Evolutionary conservation across 1,284 basidiomycete species (phyloP).

Genomic region (Tilletiaria anomala): DNA sequence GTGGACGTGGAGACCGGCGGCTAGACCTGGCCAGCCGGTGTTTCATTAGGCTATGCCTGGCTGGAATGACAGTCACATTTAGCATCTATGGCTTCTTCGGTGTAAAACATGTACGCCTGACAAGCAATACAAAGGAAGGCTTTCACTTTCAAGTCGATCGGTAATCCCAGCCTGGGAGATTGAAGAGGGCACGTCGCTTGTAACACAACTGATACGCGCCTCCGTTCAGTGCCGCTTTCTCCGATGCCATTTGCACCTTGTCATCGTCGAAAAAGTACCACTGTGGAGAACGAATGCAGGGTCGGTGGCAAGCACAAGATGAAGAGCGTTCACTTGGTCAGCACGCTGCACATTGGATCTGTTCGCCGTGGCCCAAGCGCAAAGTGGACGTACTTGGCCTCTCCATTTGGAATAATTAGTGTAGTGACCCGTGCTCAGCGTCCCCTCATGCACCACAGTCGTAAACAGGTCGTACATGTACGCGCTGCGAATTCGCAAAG

Average conservation of each 20-base stretch:
- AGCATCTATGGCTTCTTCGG: too few relatives aligned
- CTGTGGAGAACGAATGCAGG: constrained; percentile 43
- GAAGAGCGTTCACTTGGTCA: background rate
- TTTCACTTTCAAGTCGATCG: too few relatives aligned
- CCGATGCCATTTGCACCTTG: constrained; percentile 45
- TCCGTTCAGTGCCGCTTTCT: constrained; percentile 15
- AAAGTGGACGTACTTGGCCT: constrained; percentile 50
- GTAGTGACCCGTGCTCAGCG: constrained; percentile 83
- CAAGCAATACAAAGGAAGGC: too few relatives aligned
- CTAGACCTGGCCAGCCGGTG: too few relatives aligned
- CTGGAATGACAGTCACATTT: too few relatives aligned
- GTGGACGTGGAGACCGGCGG: too few relatives aligned
- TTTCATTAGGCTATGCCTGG: too few relatives aligned
- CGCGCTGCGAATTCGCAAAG: constrained; percentile 47
- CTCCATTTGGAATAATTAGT: constrained; percentile 64
- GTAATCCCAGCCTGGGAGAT: too few relatives aligned
- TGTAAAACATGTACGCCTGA: too few relatives aligned
- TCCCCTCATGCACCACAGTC: constrained; percentile 82
- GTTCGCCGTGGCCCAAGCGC: too few relatives aligned
- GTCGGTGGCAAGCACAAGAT: constrained; percentile 11
- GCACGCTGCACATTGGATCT: constrained; percentile 2
- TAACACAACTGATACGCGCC: constrained; percentile 35
- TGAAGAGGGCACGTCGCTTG: constrained; percentile 19
- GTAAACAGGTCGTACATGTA: constrained; percentile 69
- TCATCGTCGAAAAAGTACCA: constrained; percentile 95